Percentiles rank a stretch among this genome's conserved stretches.
These are phyloP conservation scores for Aspergillus quadricinctus DNA, from an alignment of 2,329 filamentous ascomycete genomes.

Conservation along the genomic window DNA sequence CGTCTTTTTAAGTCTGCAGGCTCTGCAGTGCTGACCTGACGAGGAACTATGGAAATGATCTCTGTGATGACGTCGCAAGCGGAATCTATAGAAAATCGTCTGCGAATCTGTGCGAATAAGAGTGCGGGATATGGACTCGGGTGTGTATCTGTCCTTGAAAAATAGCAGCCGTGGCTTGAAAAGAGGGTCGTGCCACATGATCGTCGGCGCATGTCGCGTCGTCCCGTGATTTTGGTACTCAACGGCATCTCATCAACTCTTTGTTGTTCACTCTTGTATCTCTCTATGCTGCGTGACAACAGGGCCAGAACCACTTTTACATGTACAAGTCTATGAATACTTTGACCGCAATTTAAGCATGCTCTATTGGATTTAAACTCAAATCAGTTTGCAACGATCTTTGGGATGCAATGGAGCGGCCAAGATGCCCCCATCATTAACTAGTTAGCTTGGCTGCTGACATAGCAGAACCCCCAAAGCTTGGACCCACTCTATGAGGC, in stretches of 20 bases:
- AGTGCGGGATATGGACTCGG: neutral
- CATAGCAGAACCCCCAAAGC: neutral
- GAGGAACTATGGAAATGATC: neutral
- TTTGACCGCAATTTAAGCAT: too few relatives aligned
- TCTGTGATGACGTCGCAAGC: neutral
- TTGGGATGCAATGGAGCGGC: too few relatives aligned
- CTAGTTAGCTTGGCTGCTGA: neutral
- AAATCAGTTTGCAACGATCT: too few relatives aligned
- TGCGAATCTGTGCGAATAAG: neutral
- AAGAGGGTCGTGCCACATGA: neutral
- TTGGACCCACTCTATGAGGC: slow-evolving; percentile 1
- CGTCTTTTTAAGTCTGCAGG: neutral
- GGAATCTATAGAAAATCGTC: neutral
- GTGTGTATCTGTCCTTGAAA: neutral
- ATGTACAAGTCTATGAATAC: too few relatives aligned
- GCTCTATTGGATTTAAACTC: too few relatives aligned
- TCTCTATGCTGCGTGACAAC: too few relatives aligned
- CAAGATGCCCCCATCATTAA: too few relatives aligned
- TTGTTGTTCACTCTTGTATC: too few relatives aligned
- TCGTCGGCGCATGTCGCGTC: neutral
- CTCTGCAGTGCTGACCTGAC: neutral
- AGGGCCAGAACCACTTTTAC: too few relatives aligned
- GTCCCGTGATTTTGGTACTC: neutral
- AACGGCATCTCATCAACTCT: too few relatives aligned
- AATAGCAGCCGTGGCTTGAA: neutral